Conservation (phyloP, 208 protist species). For the Wallacemonas sp. region DNA sequence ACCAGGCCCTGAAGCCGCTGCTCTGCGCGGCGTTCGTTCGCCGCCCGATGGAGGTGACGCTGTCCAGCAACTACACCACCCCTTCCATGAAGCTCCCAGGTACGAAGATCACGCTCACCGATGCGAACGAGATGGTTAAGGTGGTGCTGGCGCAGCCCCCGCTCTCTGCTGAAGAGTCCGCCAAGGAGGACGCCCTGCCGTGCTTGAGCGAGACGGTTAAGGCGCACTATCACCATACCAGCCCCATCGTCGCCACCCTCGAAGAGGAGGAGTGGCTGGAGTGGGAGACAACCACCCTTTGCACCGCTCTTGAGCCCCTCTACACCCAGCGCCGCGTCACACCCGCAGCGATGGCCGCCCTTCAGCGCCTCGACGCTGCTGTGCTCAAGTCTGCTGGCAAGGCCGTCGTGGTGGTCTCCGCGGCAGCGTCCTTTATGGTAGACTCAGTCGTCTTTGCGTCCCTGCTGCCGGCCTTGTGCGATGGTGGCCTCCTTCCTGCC, state of each 20-base stretch:
- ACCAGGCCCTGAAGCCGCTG: slow-evolving; percentile 84
- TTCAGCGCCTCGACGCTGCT: slow-evolving; percentile 60
- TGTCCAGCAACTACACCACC: slow-evolving; percentile 61
- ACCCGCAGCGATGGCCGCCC: slow-evolving; percentile 35
- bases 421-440: slow-evolving; percentile 61
- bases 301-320: slow-evolving; percentile 53
- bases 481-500: slow-evolving; percentile 63
- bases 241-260: slow-evolving; percentile 25
- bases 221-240: slow-evolving; percentile 4
- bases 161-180: slow-evolving; percentile 4
- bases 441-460: slow-evolving; percentile 70
- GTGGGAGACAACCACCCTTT: slow-evolving; percentile 78
- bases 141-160: slow-evolving; percentile 24
- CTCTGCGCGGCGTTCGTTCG: slow-evolving; percentile 54
- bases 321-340: slow-evolving; percentile 76
- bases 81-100: slow-evolving; percentile 60
- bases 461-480: slow-evolving; percentile 80
- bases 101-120: slow-evolving; percentile 48
- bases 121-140: slow-evolving; percentile 73
- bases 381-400: slow-evolving; percentile 38
- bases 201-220: slow-evolving; percentile 11
- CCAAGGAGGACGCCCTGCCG: neutral
- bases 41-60: slow-evolving; percentile 61
- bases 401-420: slow-evolving; percentile 19
- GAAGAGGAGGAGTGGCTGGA: slow-evolving; percentile 82